A percentile compares a stretch with the other conserved stretches of the same genome.
These are phyloP conservation scores for Murraya paniculata DNA, from an alignment of 345 rosid genomes.

Conservation along the genomic window DNA sequence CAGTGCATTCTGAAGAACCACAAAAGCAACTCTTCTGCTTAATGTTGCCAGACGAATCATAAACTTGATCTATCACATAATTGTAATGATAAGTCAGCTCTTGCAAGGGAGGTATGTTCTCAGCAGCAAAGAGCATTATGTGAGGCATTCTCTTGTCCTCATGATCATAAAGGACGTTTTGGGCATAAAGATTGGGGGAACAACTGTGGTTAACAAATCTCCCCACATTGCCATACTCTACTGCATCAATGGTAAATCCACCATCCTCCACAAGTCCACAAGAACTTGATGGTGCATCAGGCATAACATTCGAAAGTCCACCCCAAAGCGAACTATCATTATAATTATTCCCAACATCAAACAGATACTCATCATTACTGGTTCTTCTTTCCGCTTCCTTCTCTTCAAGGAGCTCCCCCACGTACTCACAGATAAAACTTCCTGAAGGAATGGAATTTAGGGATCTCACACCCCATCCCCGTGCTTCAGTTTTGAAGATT, in stretches of 20 bases:
- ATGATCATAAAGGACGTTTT: conserved; percentile 76
- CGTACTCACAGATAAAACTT: conserved; percentile 86
- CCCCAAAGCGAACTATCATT: conserved; percentile 41
- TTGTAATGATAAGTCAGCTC: conserved; percentile 86
- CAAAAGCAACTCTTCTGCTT: conserved; percentile 70
- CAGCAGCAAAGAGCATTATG: conserved; percentile 80
- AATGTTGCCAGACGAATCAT: conserved; percentile 61
- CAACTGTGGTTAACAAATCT: conserved; percentile 92
- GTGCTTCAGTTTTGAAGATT: conserved; percentile 70
- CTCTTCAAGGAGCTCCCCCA: conserved; percentile 79
- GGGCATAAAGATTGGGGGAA: conserved; percentile 91
- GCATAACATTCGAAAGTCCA: conserved; percentile 47
- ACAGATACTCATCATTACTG: conserved; percentile 77
- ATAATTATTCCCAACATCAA: conserved; percentile 61
- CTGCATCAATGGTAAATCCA: conserved; percentile 87
- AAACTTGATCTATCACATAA: conserved; percentile 59
- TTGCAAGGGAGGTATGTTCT: conserved; percentile 85
- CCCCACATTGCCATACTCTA: conserved; percentile 62
- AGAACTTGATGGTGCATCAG: conserved; percentile 32
- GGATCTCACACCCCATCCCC: conserved; percentile 96
- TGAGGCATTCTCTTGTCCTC: conserved; percentile 75
- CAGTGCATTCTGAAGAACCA: conserved; percentile 72
- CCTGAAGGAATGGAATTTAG: conserved; percentile 69
- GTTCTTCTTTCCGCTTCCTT: conserved; percentile 62
- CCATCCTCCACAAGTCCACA: conserved; percentile 32